Base-by-base conservation (phyloP, 192 early-diverging fungal genomes). In the Radiomyces spectabilis region DNA sequence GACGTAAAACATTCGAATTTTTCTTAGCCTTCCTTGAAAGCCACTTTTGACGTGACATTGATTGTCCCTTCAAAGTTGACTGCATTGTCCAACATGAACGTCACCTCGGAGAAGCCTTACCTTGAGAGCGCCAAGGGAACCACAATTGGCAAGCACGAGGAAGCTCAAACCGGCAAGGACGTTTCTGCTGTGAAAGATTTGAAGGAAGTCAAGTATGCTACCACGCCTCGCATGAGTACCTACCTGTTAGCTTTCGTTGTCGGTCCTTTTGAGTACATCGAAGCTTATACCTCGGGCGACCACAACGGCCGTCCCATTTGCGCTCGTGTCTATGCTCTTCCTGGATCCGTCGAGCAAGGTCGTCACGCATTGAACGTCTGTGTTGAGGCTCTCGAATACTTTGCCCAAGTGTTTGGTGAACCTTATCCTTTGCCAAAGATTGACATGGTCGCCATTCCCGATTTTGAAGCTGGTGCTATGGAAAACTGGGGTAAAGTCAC, bases 401-500 rank as follows among this genome's bases (percentile, higher is more conserved):
- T 91, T 75, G 85, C 87, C 29, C 79, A 92, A 48, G 83, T 86
- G 51, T 98, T 94, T 70, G 85, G 80, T 15, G 83, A 88, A 38
- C 82, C 84, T 3, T 96, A 98, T 63, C 91, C 93, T n/a, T 73
- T 98, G 21, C 91, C 93, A 41, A 94, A 95, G 75, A 69, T 91
- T 29, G 87, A 90, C 61, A 77, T 89, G 65, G 76, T 98, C 25
- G 92, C 92, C 34, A 90, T 98, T 59, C 19, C 42, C n/a, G 54
- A 42, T 44, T 57, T 57, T 32, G 85, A 83, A 47, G 81, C 55
- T 26, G 79, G 79, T 34, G 85, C 85, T 32, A 95, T 97, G 94
- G 92, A 95, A 73, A 97, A 97, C 77, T 98, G 95, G 95, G 95
- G 95, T 53, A 71, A 96, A 25, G 80, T 98, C 30, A 98, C 95